phyloP scores from a whole-genome alignment of 73 alveolate genomes.

The Tetrahymena elliotti region DNA sequence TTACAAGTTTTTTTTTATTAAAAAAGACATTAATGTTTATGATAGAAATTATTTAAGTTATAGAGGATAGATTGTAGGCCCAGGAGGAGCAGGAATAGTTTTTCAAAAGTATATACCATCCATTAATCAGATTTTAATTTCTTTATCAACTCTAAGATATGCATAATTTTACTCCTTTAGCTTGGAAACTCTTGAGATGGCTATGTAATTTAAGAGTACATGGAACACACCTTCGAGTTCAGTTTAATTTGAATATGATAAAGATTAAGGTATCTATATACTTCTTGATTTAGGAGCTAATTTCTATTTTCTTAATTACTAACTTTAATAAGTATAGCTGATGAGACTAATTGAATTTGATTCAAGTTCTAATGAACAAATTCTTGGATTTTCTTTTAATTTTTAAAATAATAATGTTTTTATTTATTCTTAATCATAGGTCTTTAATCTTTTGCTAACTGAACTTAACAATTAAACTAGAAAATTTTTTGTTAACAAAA shows the following conservation, averaged over 20 bases:
- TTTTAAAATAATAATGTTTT: neutral
- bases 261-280: neutral
- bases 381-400: neutral
- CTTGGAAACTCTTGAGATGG: neutral
- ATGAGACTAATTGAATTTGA: neutral
- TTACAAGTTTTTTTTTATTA: neutral
- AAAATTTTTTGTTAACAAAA: neutral
- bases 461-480: neutral
- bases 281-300: neutral
- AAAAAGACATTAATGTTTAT: neutral
- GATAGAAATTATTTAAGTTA: neutral
- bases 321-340: neutral
- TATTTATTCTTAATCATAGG: neutral
- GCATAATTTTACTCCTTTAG: neutral
- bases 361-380: neutral
- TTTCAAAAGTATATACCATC: neutral
- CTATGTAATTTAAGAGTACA: neutral
- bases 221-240: neutral
- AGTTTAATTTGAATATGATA: neutral
- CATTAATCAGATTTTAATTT: neutral
- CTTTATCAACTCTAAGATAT: neutral
- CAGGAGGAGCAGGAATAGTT: neutral
- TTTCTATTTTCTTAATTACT: neutral
- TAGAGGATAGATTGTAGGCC: neutral
- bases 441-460: neutral